Evolutionary conservation across 306 rosid genomes (phyloP).

Genomic region (Fragaria vesca): DNA sequence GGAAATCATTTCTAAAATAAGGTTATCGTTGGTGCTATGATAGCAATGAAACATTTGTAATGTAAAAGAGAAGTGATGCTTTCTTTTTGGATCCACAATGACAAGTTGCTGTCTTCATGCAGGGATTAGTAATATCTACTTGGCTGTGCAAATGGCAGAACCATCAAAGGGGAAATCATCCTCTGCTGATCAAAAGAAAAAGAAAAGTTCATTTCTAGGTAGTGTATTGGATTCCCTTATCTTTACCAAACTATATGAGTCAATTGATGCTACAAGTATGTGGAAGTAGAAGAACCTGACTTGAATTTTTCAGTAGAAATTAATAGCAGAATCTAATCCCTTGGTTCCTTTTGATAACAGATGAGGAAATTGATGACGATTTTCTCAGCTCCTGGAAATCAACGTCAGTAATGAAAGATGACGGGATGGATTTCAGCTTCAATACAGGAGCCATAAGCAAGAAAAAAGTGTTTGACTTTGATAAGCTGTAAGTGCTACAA

Average conservation of each 20-base stretch:
- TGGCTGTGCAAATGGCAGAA: slow-evolving; percentile 55
- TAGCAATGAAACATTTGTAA: not conserved
- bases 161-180: slow-evolving; percentile 55
- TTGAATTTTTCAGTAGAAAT: not conserved
- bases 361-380: slow-evolving; percentile 64
- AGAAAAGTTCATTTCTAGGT: slow-evolving; percentile 52
- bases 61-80: slow-evolving; percentile 9
- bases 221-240: slow-evolving; percentile 29
- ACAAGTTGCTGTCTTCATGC: slow-evolving; percentile 26
- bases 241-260: slow-evolving; percentile 15
- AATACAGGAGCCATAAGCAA: slow-evolving; percentile 52
- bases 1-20: not conserved
- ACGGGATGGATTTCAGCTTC: slow-evolving; percentile 67
- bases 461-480: slow-evolving; percentile 70
- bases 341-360: slow-evolving; percentile 39
- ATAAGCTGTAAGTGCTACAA: slow-evolving; percentile 57
- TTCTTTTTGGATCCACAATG: slow-evolving; percentile 15
- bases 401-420: slow-evolving; percentile 73
- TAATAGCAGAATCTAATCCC: slow-evolving; percentile 8
- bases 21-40: slow-evolving; percentile 9
- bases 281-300: not conserved
- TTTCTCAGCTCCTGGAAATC: slow-evolving; percentile 92
- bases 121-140: slow-evolving; percentile 16
- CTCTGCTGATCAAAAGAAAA: slow-evolving; percentile 47
- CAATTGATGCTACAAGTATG: slow-evolving; percentile 1